phyloP scores from a whole-genome alignment of 2,329 filamentous ascomycete species.

The Dactylellina sp. region DNA sequence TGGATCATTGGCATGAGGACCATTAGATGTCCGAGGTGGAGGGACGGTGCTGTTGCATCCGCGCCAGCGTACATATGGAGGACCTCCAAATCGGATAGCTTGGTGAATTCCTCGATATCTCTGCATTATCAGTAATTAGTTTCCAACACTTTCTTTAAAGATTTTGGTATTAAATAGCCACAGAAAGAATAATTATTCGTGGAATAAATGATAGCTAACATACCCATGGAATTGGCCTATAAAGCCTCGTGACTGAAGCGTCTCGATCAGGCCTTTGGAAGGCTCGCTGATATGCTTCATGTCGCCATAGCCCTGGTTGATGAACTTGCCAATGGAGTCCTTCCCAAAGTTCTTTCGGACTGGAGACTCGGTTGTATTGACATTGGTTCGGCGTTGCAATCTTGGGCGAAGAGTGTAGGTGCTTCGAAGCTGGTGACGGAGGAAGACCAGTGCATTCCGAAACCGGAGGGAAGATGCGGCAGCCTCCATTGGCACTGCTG shows the following conservation, averaged over 20 bases:
- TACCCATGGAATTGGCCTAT: conserved; percentile 53
- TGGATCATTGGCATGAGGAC: conserved; percentile 86
- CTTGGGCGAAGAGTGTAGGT: conserved; percentile 21
- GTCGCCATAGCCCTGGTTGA: conserved; percentile 43
- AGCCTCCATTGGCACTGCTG: conserved; percentile 36
- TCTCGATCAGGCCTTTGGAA: conserved; percentile 16
- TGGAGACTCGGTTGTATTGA: conserved; percentile 26
- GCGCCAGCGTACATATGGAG: conserved; percentile 76
- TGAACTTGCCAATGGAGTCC: conserved; percentile 41
- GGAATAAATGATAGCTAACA: neutral
- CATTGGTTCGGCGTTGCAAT: conserved; percentile 45
- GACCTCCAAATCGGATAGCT: conserved; percentile 27
- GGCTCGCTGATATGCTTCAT: conserved; percentile 41
- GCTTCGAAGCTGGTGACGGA: conserved; percentile 51
- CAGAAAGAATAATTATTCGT: neutral
- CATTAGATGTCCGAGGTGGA: conserved; percentile 83
- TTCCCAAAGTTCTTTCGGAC: conserved; percentile 38
- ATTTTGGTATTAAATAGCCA: neutral
- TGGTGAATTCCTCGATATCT: conserved; percentile 29
- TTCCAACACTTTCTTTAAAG: neutral
- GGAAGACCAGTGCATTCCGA: conserved; percentile 52
- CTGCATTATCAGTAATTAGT: conserved; percentile 1
- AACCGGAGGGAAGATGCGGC: conserved; percentile 34
- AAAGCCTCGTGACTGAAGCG: conserved; percentile 30
- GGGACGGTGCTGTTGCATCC: conserved; percentile 81